Conservation (phyloP, 2,329 filamentous ascomycete genomes). For the Aspergillus sp. region DNA sequence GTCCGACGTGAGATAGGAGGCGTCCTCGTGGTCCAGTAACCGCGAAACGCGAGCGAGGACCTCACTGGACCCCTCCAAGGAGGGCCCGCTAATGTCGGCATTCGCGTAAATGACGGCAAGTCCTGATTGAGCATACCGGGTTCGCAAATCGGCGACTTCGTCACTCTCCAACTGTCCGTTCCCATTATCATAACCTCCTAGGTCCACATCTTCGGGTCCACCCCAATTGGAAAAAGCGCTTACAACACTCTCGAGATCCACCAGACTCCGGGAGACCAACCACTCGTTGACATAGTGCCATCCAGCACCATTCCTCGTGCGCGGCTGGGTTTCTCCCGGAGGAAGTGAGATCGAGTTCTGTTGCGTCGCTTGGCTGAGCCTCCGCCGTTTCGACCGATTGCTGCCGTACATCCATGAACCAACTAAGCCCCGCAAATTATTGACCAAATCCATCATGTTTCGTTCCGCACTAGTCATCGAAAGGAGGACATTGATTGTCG, state of each 20-base stretch:
- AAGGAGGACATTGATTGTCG: constrained; percentile 56
- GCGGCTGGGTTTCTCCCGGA: constrained; percentile 16
- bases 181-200: constrained; percentile 53
- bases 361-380: constrained; percentile 36
- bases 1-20: constrained; percentile 30
- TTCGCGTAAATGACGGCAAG: constrained; percentile 60
- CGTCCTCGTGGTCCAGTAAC: constrained; percentile 51
- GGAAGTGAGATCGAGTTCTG: constrained; percentile 29
- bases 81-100: constrained; percentile 44
- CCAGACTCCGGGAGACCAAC: constrained; percentile 54
- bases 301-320: constrained; percentile 34
- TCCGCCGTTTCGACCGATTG: constrained; percentile 55
- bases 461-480: constrained; percentile 39
- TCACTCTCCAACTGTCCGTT: constrained; percentile 45
- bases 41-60: constrained; percentile 52
- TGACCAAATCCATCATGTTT: constrained; percentile 42
- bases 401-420: constrained; percentile 65
- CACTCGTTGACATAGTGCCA: constrained; percentile 62
- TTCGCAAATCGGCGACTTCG: constrained; percentile 42
- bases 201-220: constrained; percentile 59
- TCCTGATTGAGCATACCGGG: constrained; percentile 57
- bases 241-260: constrained; percentile 51
- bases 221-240: constrained; percentile 57
- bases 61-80: constrained; percentile 49
- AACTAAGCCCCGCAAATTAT: constrained; percentile 59